phyloP scores from a whole-genome alignment of 257 asterid species.

The Rauvolfia tetraphylla region DNA sequence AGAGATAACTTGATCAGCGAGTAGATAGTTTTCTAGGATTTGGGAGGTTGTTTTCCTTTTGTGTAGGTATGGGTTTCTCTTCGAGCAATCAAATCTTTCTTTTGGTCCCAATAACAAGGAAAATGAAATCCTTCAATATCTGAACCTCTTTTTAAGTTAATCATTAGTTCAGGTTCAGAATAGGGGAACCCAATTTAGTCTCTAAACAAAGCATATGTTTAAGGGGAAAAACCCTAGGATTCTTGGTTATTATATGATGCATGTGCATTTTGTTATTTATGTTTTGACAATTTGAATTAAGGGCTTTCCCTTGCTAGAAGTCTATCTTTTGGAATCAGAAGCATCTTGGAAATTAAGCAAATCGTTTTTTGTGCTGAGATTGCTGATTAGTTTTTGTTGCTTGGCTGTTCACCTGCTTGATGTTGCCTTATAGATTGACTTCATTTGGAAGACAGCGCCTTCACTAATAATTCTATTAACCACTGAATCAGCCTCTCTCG shows the following conservation, averaged over 20 bases:
- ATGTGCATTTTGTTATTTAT: background rate
- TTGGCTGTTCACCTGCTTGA: background rate
- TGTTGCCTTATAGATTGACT: background rate
- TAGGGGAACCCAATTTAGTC: background rate
- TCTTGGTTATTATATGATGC: background rate
- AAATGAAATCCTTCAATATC: background rate
- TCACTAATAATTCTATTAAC: background rate
- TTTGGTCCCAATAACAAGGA: background rate
- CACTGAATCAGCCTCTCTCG: background rate
- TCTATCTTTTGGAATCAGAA: background rate
- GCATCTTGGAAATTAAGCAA: background rate
- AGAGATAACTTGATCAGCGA: background rate
- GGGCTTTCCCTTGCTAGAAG: background rate
- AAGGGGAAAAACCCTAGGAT: background rate
- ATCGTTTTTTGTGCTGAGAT: background rate
- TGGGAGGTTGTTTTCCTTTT: background rate
- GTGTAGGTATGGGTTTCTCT: background rate
- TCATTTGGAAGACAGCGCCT: background rate
- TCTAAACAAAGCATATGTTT: background rate
- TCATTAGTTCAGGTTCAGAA: background rate
- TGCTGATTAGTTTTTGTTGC: background rate
- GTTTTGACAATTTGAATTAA: background rate
- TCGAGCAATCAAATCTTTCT: background rate
- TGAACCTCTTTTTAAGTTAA: background rate
- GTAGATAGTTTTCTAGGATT: background rate